Evolutionary conservation across 257 asterid genomes (phyloP).

Genomic region (Knoxia roxburghii): DNA sequence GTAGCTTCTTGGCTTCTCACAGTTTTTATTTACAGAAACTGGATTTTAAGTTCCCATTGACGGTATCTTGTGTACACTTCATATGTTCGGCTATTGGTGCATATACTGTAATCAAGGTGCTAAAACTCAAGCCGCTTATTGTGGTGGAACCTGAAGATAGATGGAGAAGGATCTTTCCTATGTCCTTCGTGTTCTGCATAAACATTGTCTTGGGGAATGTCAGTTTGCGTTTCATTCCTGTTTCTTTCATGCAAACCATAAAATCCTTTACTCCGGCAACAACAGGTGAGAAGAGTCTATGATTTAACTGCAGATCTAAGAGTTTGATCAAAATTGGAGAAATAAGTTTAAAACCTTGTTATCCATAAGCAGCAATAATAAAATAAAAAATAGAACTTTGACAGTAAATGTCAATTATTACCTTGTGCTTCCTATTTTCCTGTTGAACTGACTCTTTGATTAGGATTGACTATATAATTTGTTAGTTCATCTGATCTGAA

Average conservation of each 20-base stretch:
- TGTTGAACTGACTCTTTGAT: neutral
- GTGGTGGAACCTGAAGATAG: slow-evolving; percentile 42
- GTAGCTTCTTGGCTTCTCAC: neutral
- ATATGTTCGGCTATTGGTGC: slow-evolving; percentile 49
- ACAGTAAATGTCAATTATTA: neutral
- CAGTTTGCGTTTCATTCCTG: slow-evolving; percentile 45
- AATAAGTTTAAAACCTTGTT: too few relatives aligned
- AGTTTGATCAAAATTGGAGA: slow-evolving; percentile 6
- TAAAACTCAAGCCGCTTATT: slow-evolving; percentile 40
- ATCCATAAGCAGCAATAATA: too few relatives aligned
- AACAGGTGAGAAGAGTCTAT: slow-evolving; percentile 29
- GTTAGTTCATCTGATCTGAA: slow-evolving; percentile 5
- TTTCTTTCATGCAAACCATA: slow-evolving; percentile 51
- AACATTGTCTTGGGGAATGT: slow-evolving; percentile 48
- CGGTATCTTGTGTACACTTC: slow-evolving; percentile 43
- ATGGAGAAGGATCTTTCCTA: slow-evolving; percentile 50
- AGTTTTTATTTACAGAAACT: slow-evolving; percentile 26
- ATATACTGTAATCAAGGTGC: slow-evolving; percentile 35
- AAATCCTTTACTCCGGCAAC: slow-evolving; percentile 54
- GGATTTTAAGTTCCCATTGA: slow-evolving; percentile 47
- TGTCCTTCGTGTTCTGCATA: slow-evolving; percentile 48
- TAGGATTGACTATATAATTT: neutral
- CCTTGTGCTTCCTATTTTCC: slow-evolving; percentile 1
- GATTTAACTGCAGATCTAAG: neutral
- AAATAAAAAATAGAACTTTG: neutral